Conservation (phyloP, 1,139 yeast genomes). For the Nakaseomyces bracarensis region DNA sequence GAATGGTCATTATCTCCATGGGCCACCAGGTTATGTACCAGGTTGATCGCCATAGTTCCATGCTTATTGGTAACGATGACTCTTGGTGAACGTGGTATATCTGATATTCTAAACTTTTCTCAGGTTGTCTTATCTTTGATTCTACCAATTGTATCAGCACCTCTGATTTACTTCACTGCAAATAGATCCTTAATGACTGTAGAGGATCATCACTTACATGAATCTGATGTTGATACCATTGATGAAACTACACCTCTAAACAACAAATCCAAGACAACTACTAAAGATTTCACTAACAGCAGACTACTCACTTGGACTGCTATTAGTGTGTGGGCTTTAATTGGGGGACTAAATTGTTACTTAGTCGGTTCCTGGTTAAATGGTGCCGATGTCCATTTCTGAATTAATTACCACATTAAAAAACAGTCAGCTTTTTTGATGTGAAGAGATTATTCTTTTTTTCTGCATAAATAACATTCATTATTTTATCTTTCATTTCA, state of each 20-base stretch:
- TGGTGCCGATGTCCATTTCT: slow-evolving; percentile 59
- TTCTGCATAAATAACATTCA: slow-evolving; percentile 4
- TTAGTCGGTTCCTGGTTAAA: slow-evolving; percentile 57
- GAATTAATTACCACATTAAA: background rate
- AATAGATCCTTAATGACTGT: slow-evolving; percentile 72
- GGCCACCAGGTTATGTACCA: slow-evolving; percentile 70
- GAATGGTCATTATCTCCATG: slow-evolving; percentile 84
- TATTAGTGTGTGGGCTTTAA: slow-evolving; percentile 58
- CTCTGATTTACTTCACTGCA: slow-evolving; percentile 77
- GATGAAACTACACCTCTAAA: slow-evolving; percentile 24
- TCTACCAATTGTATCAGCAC: slow-evolving; percentile 85
- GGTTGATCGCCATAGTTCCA: slow-evolving; percentile 81
- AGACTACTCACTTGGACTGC: slow-evolving; percentile 45
- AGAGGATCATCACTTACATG: slow-evolving; percentile 26
- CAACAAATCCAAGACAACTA: slow-evolving; percentile 11
- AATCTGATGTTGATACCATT: slow-evolving; percentile 12
- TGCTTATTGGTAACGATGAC: slow-evolving; percentile 70
- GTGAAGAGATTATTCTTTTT: background rate
- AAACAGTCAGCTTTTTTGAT: background rate
- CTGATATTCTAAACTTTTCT: slow-evolving; percentile 69
- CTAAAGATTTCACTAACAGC: slow-evolving; percentile 62
- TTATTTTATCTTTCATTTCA: slow-evolving; percentile 6
- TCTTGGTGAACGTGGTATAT: slow-evolving; percentile 80
- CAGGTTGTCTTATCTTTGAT: slow-evolving; percentile 83
- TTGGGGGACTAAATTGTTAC: slow-evolving; percentile 65